phyloP scores from a whole-genome alignment of 2,329 filamentous ascomycete species.

The Elsinoe necatrix region DNA sequence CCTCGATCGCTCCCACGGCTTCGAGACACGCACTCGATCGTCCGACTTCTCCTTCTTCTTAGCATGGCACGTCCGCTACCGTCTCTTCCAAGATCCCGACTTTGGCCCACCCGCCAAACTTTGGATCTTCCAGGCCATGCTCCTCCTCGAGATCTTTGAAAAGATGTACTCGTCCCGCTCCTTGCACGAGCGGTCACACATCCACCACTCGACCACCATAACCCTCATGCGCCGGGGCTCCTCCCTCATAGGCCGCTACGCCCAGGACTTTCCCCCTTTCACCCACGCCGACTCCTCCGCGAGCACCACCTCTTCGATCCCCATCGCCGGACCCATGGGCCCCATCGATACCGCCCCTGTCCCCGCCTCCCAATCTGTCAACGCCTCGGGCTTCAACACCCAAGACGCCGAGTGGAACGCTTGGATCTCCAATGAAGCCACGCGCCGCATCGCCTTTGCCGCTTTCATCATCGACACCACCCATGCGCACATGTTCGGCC shows the following conservation, averaged over 20 bases:
- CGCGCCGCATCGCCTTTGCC: slow-evolving; percentile 78
- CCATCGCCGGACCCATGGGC: slow-evolving; percentile 36
- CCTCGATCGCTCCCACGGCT: slow-evolving; percentile 71
- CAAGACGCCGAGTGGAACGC: slow-evolving; percentile 89
- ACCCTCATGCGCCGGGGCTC: slow-evolving; percentile 91
- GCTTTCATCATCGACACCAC: slow-evolving; percentile 94
- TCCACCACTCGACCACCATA: slow-evolving; percentile 91
- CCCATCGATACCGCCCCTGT: slow-evolving; percentile 35
- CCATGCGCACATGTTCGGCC: slow-evolving; percentile 95
- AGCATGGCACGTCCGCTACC: slow-evolving; percentile 89
- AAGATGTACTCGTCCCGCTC: slow-evolving; percentile 95
- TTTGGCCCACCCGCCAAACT: slow-evolving; percentile 88
- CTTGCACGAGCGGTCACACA: slow-evolving; percentile 88
- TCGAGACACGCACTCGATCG: slow-evolving; percentile 64
- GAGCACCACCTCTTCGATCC: slow-evolving; percentile 40
- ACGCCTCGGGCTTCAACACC: slow-evolving; percentile 47
- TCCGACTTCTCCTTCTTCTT: slow-evolving; percentile 81
- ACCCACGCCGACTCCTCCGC: slow-evolving; percentile 46
- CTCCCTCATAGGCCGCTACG: slow-evolving; percentile 77
- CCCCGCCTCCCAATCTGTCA: slow-evolving; percentile 37
- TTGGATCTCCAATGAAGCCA: slow-evolving; percentile 93
- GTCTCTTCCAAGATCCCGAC: slow-evolving; percentile 84
- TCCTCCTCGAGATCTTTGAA: slow-evolving; percentile 87
- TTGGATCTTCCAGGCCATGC: slow-evolving; percentile 88
- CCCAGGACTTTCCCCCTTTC: slow-evolving; percentile 75